Base-by-base conservation (phyloP, 495 filamentous ascomycete genomes). In the Podospora pseudopauciseta region DNA sequence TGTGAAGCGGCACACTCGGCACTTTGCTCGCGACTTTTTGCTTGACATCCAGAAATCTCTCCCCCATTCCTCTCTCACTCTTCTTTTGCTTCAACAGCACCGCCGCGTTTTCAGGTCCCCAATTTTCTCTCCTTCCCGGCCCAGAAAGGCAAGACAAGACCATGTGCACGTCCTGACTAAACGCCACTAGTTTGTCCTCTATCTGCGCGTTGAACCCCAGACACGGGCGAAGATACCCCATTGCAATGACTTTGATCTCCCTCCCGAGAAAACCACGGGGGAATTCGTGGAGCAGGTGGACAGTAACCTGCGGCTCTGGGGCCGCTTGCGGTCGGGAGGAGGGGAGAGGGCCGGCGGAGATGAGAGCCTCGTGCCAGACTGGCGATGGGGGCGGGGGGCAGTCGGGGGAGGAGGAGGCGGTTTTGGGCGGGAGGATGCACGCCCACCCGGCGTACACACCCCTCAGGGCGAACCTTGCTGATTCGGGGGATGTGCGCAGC, bases 391-490 rank as follows among this genome's bases (percentile, higher is more conserved):
- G 9, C 20, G 34, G 39, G 6, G 59, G 63, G 23, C 0, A 15
- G 20, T 23, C 20, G 20, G 20, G 20, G 1, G 2, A 1, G n/a
- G 13, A n/a, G 53, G 54, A 5, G 39, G 9, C 15, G 39, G 9
- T 16, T 49, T 49, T 49, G 44, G 49, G 73, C 1, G 70, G 71
- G 13, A 78, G 54, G 18, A 87, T 63, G 30, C 82, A 76, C 4
- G 82, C 81, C 87, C 89, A 91, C 34, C 85, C 88, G 68, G 89
- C 88, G 70, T 88, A 91, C 57, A 88, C 80, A 0, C 89, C 89
- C 28, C 78, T 78, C 4, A 90, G 75, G 23, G 83, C 81, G 60
- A 84, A 77, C 3, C 75, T 65, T 20, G 88, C 74, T 32, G 84
- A 79, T 5, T 82, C 81, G 0, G 79, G 70, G 3, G 80, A 70